phyloP scores from a whole-genome alignment of 345 rosid species.

The Populus davidiana region DNA sequence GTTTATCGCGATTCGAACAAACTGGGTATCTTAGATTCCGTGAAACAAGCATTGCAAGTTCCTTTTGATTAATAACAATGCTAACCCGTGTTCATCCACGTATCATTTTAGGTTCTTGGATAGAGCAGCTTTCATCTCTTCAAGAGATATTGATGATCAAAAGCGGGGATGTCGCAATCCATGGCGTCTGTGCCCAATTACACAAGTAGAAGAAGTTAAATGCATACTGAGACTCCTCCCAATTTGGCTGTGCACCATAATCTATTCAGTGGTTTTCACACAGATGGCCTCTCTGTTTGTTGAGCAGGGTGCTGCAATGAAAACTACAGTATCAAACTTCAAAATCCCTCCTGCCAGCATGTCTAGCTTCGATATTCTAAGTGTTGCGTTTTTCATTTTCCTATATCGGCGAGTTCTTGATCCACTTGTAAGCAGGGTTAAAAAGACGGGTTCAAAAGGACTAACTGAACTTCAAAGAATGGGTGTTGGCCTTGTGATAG shows the following conservation, averaged over 20 bases:
- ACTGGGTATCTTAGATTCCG: background rate
- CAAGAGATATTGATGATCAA: conserved; percentile 62
- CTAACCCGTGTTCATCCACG: conserved; percentile 7
- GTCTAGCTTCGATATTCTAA: conserved; percentile 95
- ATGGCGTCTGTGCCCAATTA: conserved; percentile 82
- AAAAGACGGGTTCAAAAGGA: conserved; percentile 50
- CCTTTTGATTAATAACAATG: background rate
- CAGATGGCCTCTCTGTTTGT: conserved; percentile 99
- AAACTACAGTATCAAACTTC: conserved; percentile 64
- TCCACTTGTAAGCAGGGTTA: conserved; percentile 55
- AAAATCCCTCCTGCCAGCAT: conserved; percentile 89
- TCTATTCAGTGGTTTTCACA: conserved; percentile 93
- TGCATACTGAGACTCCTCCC: conserved; percentile 89
- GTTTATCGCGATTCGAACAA: background rate
- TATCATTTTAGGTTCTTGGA: conserved; percentile 68
- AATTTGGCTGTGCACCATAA: conserved; percentile 94
- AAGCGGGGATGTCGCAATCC: conserved; percentile 47
- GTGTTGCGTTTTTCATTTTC: conserved; percentile 89
- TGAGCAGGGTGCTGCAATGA: conserved; percentile 99
- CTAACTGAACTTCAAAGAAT: conserved; percentile 91
- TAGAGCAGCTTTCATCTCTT: conserved; percentile 72
- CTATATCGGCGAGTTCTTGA: conserved; percentile 75
- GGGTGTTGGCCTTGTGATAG: conserved; percentile 94
- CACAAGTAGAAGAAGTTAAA: conserved; percentile 99
- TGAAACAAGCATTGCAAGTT: background rate